Percentiles rank a stretch among this genome's conserved stretches.
phyloP scores from a whole-genome alignment of 179 eudicot species.

The Spinacia oleracea region DNA sequence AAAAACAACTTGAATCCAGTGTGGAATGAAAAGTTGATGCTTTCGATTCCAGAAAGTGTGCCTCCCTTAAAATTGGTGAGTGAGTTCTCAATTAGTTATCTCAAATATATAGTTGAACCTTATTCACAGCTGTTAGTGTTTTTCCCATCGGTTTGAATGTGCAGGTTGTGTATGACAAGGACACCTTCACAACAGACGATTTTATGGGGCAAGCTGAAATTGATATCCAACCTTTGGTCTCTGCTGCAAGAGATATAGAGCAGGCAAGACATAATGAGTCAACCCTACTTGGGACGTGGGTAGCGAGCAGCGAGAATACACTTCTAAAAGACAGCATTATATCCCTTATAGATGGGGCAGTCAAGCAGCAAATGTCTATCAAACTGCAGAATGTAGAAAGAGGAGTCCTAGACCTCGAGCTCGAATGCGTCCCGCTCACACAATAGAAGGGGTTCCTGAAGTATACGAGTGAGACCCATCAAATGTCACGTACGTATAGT shows the following conservation, averaged over 20 bases:
- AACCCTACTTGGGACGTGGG: conserved; percentile 63
- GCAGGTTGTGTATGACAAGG: conserved; percentile 92
- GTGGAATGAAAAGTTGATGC: conserved; percentile 94
- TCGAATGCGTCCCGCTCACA: conserved; percentile 79
- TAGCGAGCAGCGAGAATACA: conserved; percentile 70
- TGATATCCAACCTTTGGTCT: conserved; percentile 79
- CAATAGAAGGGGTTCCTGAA: conserved; percentile 26
- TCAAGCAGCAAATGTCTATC: conserved; percentile 72
- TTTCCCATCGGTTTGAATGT: conserved; percentile 9
- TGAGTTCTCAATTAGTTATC: neutral
- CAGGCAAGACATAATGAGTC: conserved; percentile 39
- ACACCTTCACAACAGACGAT: conserved; percentile 82
- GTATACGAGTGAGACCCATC: neutral
- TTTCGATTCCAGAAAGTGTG: conserved; percentile 81
- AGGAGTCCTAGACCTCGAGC: conserved; percentile 85
- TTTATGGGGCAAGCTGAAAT: conserved; percentile 98
- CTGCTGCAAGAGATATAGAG: conserved; percentile 84
- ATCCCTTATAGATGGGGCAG: conserved; percentile 52
- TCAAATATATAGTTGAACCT: no score
- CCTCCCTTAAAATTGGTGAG: conserved; percentile 92
- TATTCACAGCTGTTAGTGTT: neutral
- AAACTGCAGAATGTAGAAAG: conserved; percentile 80
- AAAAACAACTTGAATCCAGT: conserved; percentile 91
- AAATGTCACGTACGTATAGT: neutral
- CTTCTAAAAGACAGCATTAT: conserved; percentile 72